Percentiles rank a stretch among this genome's conserved stretches.
These are phyloP conservation scores for Stentor coeruleus DNA, from an alignment of 73 alveolate genomes.

Conservation along the genomic window DNA sequence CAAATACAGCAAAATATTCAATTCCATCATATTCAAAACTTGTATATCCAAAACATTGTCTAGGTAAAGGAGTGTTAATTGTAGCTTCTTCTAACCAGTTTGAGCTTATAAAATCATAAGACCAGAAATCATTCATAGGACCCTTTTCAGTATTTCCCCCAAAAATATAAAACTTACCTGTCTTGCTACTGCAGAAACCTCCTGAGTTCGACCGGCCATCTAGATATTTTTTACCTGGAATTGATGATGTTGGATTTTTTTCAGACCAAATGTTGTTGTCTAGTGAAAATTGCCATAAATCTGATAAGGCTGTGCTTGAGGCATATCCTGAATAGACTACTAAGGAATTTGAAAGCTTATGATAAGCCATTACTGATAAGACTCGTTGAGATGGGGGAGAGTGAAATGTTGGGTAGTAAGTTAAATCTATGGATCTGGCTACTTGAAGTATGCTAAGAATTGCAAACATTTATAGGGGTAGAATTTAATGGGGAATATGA, in stretches of 20 bases:
- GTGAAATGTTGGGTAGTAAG: not conserved
- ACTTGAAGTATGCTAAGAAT: too few relatives aligned
- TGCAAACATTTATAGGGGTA: too few relatives aligned
- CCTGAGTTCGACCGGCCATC: not conserved
- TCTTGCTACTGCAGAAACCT: not conserved
- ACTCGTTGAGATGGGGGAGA: not conserved
- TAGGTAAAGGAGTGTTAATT: not conserved
- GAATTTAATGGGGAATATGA: too few relatives aligned
- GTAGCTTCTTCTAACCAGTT: not conserved
- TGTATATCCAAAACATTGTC: not conserved
- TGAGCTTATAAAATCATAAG: not conserved
- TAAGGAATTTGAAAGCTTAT: not conserved
- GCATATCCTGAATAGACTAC: not conserved
- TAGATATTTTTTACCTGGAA: not conserved
- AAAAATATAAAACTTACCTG: not conserved
- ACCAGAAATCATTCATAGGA: conserved; percentile 1
- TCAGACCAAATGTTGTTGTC: not conserved
- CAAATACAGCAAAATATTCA: not conserved
- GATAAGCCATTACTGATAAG: not conserved
- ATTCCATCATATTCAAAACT: not conserved
- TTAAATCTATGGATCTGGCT: not conserved
- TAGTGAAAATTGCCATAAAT: not conserved
- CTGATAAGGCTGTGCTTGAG: not conserved
- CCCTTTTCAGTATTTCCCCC: conserved; percentile 1
- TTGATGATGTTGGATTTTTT: not conserved